Evolutionary conservation across 2,329 filamentous ascomycete species (phyloP).

Genomic region (Elsinoe arachidis): DNA sequence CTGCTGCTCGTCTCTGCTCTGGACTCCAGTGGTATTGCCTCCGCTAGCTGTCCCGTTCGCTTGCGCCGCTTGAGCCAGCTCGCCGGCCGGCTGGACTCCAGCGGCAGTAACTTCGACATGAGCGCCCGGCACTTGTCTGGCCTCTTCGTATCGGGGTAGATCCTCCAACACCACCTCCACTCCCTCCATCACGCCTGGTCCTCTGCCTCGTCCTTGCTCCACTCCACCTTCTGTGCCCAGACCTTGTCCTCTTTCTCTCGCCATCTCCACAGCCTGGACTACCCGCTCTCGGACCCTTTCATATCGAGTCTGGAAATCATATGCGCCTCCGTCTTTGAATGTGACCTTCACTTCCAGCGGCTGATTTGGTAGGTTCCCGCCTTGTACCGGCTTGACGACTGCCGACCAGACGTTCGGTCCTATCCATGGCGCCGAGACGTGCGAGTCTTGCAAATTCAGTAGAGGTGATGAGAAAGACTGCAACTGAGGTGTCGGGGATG

Average conservation of each 20-base stretch:
- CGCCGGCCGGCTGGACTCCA: constrained; percentile 24
- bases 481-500: constrained; percentile 56
- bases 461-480: constrained; percentile 86
- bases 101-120: constrained; percentile 24
- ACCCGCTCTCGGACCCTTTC: constrained; percentile 78
- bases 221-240: constrained; percentile 32
- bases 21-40: constrained; percentile 18
- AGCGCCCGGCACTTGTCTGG: constrained; percentile 25
- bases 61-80: constrained; percentile 16
- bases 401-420: constrained; percentile 86
- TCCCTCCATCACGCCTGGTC: constrained; percentile 35
- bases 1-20: constrained; percentile 19
- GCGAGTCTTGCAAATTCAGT: constrained; percentile 77
- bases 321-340: constrained; percentile 93
- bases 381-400: constrained; percentile 67
- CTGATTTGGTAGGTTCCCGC: constrained; percentile 68
- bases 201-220: constrained; percentile 27
- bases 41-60: constrained; percentile 18
- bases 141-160: constrained; percentile 74
- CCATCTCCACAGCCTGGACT: constrained; percentile 69
- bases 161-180: constrained; percentile 64
- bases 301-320: constrained; percentile 76
- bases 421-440: constrained; percentile 82
- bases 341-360: constrained; percentile 74
- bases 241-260: constrained; percentile 51